Evolutionary conservation across 2,329 filamentous ascomycete species (phyloP).

Genomic region (Fusarium nisikadoi): DNA sequence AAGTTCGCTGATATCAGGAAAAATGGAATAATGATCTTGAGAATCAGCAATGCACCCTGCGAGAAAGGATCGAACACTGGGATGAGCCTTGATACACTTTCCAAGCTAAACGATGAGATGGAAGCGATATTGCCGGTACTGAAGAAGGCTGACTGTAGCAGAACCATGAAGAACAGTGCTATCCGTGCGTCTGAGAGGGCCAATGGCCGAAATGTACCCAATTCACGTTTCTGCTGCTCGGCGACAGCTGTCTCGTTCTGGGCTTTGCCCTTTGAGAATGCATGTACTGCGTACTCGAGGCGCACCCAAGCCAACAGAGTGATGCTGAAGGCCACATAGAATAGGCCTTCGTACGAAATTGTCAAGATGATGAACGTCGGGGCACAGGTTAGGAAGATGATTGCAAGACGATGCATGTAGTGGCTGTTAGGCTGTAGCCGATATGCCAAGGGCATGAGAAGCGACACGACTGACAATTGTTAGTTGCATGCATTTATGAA

Average conservation of each 20-base stretch:
- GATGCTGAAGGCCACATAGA: constrained; percentile 89
- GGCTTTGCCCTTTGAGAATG: constrained; percentile 36
- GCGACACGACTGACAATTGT: constrained; percentile 68
- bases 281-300: constrained; percentile 80
- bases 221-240: constrained; percentile 20
- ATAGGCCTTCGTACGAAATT: constrained; percentile 96
- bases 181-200: constrained; percentile 86
- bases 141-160: constrained; percentile 96
- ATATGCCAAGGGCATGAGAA: constrained; percentile 85
- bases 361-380: constrained; percentile 95
- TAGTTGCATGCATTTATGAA: constrained; percentile 5
- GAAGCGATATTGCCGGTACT: constrained; percentile 96
- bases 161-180: constrained; percentile 92
- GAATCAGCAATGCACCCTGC: constrained; percentile 84
- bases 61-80: constrained; percentile 95
- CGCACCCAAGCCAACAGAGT: constrained; percentile 89
- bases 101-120: constrained; percentile 90
- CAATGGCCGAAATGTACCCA: constrained; percentile 68
- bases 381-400: constrained; percentile 92
- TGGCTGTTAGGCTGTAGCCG: constrained; percentile 82
- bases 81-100: constrained; percentile 86
- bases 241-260: constrained; percentile 33
- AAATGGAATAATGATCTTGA: constrained; percentile 95
- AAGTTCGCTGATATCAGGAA: constrained; percentile 91
- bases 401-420: constrained; percentile 88